These are phyloP conservation scores for Omphalotus guepiniiformis DNA, from an alignment of 768 basidiomycete genomes.

Conservation along the genomic window DNA sequence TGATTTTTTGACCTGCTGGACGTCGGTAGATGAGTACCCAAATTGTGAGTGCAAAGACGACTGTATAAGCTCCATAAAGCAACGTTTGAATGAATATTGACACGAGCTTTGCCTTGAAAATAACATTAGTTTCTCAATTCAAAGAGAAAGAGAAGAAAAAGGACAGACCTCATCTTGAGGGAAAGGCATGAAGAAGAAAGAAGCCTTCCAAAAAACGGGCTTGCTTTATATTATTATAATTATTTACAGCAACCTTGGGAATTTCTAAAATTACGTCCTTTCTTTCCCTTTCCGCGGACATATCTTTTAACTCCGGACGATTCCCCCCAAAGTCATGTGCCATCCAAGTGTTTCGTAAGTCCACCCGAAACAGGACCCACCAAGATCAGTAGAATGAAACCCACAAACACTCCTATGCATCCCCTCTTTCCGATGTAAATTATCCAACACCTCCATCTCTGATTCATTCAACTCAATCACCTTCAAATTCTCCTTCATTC, in stretches of 20 bases:
- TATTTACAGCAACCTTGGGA: too few relatives aligned
- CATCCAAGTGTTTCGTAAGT: conserved; percentile 34
- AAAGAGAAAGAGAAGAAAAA: too few relatives aligned
- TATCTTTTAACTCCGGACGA: too few relatives aligned
- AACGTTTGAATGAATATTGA: conserved; percentile 25
- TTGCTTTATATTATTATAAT: too few relatives aligned
- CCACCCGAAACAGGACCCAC: conserved; percentile 32
- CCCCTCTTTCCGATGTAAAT: conserved; percentile 32
- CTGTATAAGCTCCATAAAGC: conserved; percentile 25
- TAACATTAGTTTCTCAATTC: too few relatives aligned
- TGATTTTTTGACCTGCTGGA: conserved; percentile 18
- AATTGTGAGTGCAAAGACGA: conserved; percentile 25
- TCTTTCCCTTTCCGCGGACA: too few relatives aligned
- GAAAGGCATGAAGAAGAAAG: too few relatives aligned
- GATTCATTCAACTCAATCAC: conserved; percentile 28
- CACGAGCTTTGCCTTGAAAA: conserved; percentile 20
- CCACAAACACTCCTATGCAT: conserved; percentile 35
- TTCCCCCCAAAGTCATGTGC: conserved; percentile 27
- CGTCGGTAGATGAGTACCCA: conserved; percentile 26
- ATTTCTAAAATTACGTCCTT: too few relatives aligned
- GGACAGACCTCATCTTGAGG: conserved; percentile 10
- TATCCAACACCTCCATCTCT: conserved; percentile 35
- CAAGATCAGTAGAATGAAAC: conserved; percentile 25
- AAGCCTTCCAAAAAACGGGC: too few relatives aligned
- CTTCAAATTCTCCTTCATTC: conserved; percentile 40